A percentile compares a stretch with the other conserved stretches of the same genome.
Evolutionary conservation across 169 alveolate species (phyloP).

Genomic region (Eimeria tenella): DNA sequence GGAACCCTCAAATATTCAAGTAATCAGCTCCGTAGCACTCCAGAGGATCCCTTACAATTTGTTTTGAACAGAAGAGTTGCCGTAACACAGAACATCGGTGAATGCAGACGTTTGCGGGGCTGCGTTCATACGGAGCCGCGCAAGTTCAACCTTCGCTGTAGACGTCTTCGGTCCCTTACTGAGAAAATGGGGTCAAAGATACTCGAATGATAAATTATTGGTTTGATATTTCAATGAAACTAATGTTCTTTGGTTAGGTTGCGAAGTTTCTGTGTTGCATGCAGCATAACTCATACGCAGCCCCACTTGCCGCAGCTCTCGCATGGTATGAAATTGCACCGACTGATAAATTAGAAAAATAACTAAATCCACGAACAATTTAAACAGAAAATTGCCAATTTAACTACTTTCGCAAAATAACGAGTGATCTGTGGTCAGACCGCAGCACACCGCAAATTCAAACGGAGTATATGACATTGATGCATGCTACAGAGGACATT

Average conservation of each 20-base stretch:
- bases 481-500: too few species aligned
- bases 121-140: not conserved
- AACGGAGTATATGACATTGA: too few species aligned
- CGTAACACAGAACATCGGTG: not conserved
- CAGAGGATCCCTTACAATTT: not conserved
- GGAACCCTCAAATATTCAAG: too few species aligned
- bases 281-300: conserved; percentile 11
- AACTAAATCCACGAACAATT: too few species aligned
- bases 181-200: not conserved
- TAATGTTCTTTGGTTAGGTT: too few species aligned
- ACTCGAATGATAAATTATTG: not conserved
- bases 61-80: too few species aligned
- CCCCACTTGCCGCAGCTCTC: not conserved
- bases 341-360: too few species aligned
- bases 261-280: not conserved
- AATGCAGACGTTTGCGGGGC: conserved; percentile 21
- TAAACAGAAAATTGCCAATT: too few species aligned
- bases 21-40: not conserved
- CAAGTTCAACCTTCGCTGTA: not conserved
- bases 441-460: too few species aligned
- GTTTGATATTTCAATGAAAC: not conserved
- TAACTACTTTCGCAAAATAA: too few species aligned
- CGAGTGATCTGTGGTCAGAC: too few species aligned
- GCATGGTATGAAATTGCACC: too few species aligned
- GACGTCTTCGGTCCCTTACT: not conserved